Evolutionary conservation across 208 protist genomes (phyloP).

Genomic region (Trypanosoma cruzi): DNA sequence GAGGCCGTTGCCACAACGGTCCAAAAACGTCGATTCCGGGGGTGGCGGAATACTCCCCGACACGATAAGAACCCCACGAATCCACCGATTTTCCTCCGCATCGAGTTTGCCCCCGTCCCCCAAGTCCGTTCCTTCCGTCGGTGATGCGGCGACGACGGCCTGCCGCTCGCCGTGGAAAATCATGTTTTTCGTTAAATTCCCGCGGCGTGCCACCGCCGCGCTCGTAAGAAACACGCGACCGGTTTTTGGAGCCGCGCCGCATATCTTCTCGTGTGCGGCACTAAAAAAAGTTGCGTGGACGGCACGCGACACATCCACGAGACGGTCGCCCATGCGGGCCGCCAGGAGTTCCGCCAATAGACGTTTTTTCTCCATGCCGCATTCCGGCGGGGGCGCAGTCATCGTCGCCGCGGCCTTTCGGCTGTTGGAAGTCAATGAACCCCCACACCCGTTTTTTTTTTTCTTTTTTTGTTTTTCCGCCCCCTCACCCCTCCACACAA

Average conservation of each 20-base stretch:
- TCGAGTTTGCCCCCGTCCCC: background rate
- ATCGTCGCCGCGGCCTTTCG: background rate
- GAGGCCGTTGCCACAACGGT: slow-evolving; percentile 14
- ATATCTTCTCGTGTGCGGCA: background rate
- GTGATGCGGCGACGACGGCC: background rate
- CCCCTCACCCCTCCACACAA: background rate
- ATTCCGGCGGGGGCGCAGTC: background rate
- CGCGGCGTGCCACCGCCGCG: slow-evolving; percentile 17
- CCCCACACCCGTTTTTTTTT: no score
- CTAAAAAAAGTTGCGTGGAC: slow-evolving; percentile 15
- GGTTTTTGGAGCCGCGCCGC: background rate
- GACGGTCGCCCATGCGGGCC: background rate
- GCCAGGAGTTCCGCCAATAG: slow-evolving; percentile 10
- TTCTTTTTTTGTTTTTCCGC: no score
- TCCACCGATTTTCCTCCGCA: slow-evolving; percentile 18
- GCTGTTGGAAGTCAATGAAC: background rate
- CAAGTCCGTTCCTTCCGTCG: background rate
- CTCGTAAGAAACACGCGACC: slow-evolving; percentile 32
- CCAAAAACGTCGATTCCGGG: slow-evolving; percentile 13
- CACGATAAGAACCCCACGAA: slow-evolving; percentile 30
- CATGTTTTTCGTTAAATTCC: slow-evolving; percentile 31
- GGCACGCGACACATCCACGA: slow-evolving; percentile 12
- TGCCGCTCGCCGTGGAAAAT: slow-evolving; percentile 17
- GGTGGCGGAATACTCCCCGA: slow-evolving; percentile 17
- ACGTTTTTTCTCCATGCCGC: background rate